Conservation (phyloP, 2,329 filamentous ascomycete species). For the Zymoseptoria ardabiliae region DNA sequence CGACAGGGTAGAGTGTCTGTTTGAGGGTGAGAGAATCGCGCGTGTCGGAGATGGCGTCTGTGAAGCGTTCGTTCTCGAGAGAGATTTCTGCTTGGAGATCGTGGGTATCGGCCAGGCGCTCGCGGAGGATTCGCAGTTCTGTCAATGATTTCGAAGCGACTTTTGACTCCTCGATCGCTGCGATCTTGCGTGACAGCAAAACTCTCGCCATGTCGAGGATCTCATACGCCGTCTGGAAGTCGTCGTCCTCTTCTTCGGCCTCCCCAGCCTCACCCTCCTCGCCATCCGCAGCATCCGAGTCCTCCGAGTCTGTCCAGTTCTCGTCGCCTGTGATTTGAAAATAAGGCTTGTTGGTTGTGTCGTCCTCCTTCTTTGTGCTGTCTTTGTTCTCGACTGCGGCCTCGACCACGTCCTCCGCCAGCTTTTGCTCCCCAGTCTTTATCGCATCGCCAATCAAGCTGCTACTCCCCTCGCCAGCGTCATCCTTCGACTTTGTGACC, state of each 20-base stretch:
- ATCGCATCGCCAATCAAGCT: constrained; percentile 25
- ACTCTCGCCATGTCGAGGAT: constrained; percentile 57
- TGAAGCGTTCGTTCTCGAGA: constrained; percentile 91
- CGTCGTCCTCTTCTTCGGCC: constrained; percentile 49
- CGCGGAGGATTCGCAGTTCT: constrained; percentile 58
- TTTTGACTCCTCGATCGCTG: constrained; percentile 40
- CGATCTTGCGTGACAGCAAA: constrained; percentile 51
- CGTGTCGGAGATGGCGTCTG: constrained; percentile 78
- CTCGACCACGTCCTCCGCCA: constrained; percentile 35
- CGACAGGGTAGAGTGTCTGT: constrained; percentile 66
- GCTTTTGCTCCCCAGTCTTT: constrained; percentile 33
- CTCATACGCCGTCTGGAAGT: constrained; percentile 58
- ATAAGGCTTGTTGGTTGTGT: constrained; percentile 55
- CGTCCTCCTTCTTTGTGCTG: constrained; percentile 33
- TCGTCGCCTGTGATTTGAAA: constrained; percentile 95
- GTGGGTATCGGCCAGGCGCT: constrained; percentile 85
- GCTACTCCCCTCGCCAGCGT: constrained; percentile 25
- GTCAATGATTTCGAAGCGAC: constrained; percentile 40
- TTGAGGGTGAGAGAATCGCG: constrained; percentile 72
- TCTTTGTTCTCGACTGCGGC: constrained; percentile 39
- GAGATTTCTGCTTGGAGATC: constrained; percentile 93
- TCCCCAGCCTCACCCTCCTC: constrained; percentile 37
- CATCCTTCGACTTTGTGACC: constrained; percentile 24
- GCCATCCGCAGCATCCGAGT: constrained; percentile 45
- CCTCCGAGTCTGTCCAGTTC: constrained; percentile 79